These are phyloP conservation scores for Chytriomyces sp. DNA, from an alignment of 192 early-diverging fungal genomes.

Conservation along the genomic window DNA sequence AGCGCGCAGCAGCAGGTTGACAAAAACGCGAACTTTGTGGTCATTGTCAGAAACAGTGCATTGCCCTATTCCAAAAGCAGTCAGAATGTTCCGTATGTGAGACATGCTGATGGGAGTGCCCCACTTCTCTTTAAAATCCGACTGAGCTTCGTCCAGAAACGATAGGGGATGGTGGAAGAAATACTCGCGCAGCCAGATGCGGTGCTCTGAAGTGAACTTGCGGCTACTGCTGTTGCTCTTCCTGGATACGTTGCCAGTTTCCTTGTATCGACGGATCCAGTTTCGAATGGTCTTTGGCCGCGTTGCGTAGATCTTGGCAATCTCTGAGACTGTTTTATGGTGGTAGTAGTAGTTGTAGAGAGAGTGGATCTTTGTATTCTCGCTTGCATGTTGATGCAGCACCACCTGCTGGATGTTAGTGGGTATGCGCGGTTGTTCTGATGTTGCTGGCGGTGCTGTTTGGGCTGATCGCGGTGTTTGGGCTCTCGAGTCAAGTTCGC, in stretches of 20 bases:
- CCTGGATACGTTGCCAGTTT: neutral
- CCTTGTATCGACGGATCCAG: constrained; percentile 2
- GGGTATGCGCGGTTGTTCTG: neutral
- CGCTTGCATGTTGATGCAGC: neutral
- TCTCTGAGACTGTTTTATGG: constrained; percentile 2
- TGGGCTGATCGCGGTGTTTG: neutral
- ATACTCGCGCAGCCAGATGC: neutral
- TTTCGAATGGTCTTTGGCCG: neutral
- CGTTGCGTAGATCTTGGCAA: neutral
- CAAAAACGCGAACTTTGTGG: too few species aligned
- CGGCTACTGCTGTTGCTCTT: neutral
- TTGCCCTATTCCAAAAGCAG: constrained; percentile 6
- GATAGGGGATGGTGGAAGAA: neutral
- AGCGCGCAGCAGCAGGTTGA: too few species aligned
- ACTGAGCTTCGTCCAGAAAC: constrained; percentile 14
- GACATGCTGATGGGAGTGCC: neutral
- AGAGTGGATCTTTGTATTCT: constrained; percentile 10
- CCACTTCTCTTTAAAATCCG: neutral
- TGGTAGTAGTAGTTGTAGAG: constrained; percentile 7
- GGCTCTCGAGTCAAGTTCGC: neutral
- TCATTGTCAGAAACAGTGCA: neutral
- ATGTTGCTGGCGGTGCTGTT: neutral
- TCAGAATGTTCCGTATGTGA: constrained; percentile 3
- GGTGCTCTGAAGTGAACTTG: constrained; percentile 8
- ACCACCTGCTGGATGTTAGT: neutral